phyloP scores from a whole-genome alignment of 2,329 filamentous ascomycete species.

The Venturia oleaginea region DNA sequence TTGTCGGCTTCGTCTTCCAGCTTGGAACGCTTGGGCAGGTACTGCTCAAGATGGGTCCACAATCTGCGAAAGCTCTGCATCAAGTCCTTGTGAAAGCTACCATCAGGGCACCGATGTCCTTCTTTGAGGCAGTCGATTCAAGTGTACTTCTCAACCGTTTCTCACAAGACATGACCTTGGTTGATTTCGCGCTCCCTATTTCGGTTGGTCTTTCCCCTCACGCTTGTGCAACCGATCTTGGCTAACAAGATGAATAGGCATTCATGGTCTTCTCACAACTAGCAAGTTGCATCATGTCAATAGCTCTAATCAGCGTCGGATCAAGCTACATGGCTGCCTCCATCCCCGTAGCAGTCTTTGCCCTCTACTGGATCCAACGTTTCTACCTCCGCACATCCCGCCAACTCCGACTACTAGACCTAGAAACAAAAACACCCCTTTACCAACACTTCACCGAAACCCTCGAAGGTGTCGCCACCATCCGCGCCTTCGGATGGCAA shows the following conservation, averaged over 20 bases:
- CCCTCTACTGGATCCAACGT: slow-evolving; percentile 26
- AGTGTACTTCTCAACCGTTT: slow-evolving; percentile 12
- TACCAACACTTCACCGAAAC: slow-evolving; percentile 43
- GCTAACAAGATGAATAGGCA: background rate
- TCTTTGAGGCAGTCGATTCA: slow-evolving; percentile 9
- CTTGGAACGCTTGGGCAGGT: background rate
- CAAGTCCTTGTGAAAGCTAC: slow-evolving; percentile 9
- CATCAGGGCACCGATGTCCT: slow-evolving; percentile 2
- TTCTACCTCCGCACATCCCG: slow-evolving; percentile 36
- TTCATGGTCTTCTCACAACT: slow-evolving; percentile 7
- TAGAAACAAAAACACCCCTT: slow-evolving; percentile 34
- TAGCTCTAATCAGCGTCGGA: slow-evolving; percentile 1
- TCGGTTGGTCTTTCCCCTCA: background rate
- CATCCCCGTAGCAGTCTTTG: slow-evolving; percentile 19
- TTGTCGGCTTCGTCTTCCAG: slow-evolving; percentile 4
- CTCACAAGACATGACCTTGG: slow-evolving; percentile 12
- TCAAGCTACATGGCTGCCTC: slow-evolving; percentile 21
- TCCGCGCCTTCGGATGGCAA: slow-evolving; percentile 45
- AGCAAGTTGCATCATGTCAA: slow-evolving; percentile 9
- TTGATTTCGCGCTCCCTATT: slow-evolving; percentile 8
- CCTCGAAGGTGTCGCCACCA: slow-evolving; percentile 38
- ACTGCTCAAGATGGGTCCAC: background rate
- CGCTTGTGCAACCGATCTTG: background rate
- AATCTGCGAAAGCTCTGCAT: slow-evolving; percentile 5
- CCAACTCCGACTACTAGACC: slow-evolving; percentile 34